Conservation (phyloP, 2,329 filamentous ascomycete species). For the Trichocomaceae sp. region DNA sequence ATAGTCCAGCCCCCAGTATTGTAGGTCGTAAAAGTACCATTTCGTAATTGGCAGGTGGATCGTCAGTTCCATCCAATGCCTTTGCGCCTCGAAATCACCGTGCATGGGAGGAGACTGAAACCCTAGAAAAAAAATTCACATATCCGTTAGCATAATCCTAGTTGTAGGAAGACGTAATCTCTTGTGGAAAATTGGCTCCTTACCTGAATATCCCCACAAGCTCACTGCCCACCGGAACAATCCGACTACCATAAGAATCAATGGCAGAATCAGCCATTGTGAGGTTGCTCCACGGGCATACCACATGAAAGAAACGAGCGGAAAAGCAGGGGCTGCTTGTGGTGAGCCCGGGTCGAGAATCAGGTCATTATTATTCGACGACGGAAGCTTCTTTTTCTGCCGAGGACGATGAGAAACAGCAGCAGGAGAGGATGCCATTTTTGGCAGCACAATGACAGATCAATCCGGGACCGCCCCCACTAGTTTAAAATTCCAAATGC, state of each 20-base stretch:
- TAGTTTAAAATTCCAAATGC: background rate
- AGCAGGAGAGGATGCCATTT: slow-evolving; percentile 18
- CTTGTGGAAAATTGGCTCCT: slow-evolving; percentile 16
- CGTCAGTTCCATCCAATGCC: slow-evolving; percentile 98
- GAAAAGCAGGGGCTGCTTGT: slow-evolving; percentile 64
- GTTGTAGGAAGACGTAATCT: no score
- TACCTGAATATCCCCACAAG: slow-evolving; percentile 92
- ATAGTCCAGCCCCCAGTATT: slow-evolving; percentile 98
- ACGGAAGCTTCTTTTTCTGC: slow-evolving; percentile 38
- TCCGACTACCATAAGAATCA: slow-evolving; percentile 82
- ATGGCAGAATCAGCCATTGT: slow-evolving; percentile 84
- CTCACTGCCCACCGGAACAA: slow-evolving; percentile 90
- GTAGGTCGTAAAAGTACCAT: slow-evolving; percentile 96
- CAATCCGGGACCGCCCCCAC: background rate
- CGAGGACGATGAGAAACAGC: slow-evolving; percentile 36
- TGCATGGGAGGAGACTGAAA: slow-evolving; percentile 80
- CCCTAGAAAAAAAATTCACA: slow-evolving; percentile 43
- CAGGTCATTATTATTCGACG: slow-evolving; percentile 36
- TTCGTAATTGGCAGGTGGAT: slow-evolving; percentile 80
- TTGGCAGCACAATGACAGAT: background rate
- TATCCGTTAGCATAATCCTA: slow-evolving; percentile 8
- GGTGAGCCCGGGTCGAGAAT: slow-evolving; percentile 40
- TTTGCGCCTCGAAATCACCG: slow-evolving; percentile 94
- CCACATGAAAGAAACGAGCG: slow-evolving; percentile 90
- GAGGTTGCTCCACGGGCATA: slow-evolving; percentile 73